Conservation (phyloP, 345 rosid genomes). For the Clausena lansium region DNA sequence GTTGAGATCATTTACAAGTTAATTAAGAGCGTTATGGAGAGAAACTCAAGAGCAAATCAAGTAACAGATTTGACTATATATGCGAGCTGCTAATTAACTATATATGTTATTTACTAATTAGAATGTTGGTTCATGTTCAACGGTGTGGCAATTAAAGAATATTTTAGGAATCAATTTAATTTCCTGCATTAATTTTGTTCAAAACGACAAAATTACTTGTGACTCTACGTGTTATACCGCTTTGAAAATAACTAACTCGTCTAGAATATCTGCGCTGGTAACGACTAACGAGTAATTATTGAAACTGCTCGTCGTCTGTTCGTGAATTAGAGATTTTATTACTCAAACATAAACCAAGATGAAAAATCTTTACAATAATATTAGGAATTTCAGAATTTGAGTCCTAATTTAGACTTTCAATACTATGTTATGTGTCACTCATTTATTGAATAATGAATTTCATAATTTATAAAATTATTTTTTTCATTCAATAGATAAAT, state of each 20-base stretch:
- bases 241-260: neutral
- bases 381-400: too few species aligned
- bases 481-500: too few species aligned
- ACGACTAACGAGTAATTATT: neutral
- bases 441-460: too few species aligned
- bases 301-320: neutral
- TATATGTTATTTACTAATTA: neutral
- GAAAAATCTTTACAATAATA: too few species aligned
- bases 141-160: neutral
- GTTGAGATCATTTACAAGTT: neutral
- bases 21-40: neutral
- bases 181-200: neutral
- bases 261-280: neutral
- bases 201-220: neutral
- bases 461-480: too few species aligned
- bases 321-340: too few species aligned
- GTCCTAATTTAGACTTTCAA: too few species aligned
- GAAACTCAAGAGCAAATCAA: neutral
- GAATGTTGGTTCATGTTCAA: neutral
- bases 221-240: neutral
- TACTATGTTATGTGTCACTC: too few species aligned
- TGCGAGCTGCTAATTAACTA: neutral
- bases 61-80: neutral
- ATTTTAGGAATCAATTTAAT: neutral
- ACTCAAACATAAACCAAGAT: too few species aligned